Base-by-base conservation (phyloP, 768 basidiomycete species). In the Boletellus emodensis region DNA sequence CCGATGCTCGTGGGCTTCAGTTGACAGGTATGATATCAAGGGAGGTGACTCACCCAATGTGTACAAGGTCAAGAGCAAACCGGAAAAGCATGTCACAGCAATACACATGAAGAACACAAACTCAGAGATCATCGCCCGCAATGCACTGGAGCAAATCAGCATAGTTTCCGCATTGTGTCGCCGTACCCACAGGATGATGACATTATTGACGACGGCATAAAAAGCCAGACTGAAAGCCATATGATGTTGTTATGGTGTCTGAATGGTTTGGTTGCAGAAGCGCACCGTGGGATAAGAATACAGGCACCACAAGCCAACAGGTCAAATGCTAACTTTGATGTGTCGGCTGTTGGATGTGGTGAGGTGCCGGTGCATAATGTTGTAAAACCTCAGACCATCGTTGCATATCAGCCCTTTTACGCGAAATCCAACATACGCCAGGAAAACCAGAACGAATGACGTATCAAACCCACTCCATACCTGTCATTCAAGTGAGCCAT, bases 391-490 rank as follows among this genome's bases (percentile, higher is more conserved):
- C 49, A 41, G 33, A 87, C 83, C 61, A 57, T 91, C 75, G 26
- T 71, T 61, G 49, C 69, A 57, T 13, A 72, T 59, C 13, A 93
- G 70, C 0, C 88, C 91, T 56, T 79, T 77, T 43, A 82, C 68
- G 38, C 92, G 80, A 51, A 91, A 68, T 7, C 66, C 75, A 3
- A 87, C 62, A 64, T 90, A 95, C 7, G 73, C 74, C 22, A 88
- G 59, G 65, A 87, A 91, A 42, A 92, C 73, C 22, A 81, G 51
- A 53, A 83, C 76, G 63, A 90, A 90, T 0, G 79, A 76, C 20
- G 87, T 83, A 67, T 90, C 93, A 58, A 94, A 92, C 6, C 82
- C 85, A 62, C 93, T 94, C 93, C 93, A 95, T 55, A 94, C 82
- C 89, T 94, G 58, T 17, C 43, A 37, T 24, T 15, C 10, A 43